A percentile compares a stretch with the other conserved stretches of the same genome.
Conservation (phyloP, 2,329 filamentous ascomycete genomes). For the Talaromyces sp. region DNA sequence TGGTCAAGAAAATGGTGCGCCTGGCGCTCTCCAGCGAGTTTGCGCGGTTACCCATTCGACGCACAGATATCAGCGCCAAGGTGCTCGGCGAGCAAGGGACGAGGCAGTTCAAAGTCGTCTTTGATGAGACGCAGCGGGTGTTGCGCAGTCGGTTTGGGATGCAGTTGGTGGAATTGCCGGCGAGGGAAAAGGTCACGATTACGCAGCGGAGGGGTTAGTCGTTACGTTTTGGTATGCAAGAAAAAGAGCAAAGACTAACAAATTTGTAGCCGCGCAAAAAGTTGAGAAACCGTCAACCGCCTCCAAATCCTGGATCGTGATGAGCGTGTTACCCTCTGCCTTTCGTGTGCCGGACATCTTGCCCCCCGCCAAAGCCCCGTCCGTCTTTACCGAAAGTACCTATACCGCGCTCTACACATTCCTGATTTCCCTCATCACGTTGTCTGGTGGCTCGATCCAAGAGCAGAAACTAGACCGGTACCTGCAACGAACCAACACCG, state of each 20-base stretch:
- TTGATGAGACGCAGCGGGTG: conserved; percentile 67
- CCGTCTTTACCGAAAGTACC: conserved; percentile 62
- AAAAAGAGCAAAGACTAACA: too few relatives aligned
- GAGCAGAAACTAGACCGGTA: conserved; percentile 75
- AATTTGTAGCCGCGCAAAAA: conserved; percentile 44
- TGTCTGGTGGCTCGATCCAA: conserved; percentile 66
- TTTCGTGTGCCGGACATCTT: conserved; percentile 66
- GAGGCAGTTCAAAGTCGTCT: conserved; percentile 69
- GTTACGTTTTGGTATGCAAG: too few relatives aligned
- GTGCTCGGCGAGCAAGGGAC: conserved; percentile 65
- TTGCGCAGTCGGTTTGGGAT: conserved; percentile 78
- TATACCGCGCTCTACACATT: conserved; percentile 79
- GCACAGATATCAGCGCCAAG: conserved; percentile 54
- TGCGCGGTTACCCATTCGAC: conserved; percentile 51
- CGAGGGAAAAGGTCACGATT: conserved; percentile 72
- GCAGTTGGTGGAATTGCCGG: conserved; percentile 78
- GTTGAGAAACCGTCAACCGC: conserved; percentile 37
- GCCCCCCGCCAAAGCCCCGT: conserved; percentile 60
- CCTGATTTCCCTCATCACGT: conserved; percentile 68
- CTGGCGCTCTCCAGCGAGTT: conserved; percentile 57
- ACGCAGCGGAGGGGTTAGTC: conserved; percentile 67
- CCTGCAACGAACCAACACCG: conserved; percentile 67
- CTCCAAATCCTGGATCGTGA: conserved; percentile 68
- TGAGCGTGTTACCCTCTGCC: conserved; percentile 61
- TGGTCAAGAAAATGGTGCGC: conserved; percentile 58